Evolutionary conservation across 345 rosid species (phyloP), one percentile per base, ranked within the genome.

Genomic region (Citropsis articulata): DNA sequence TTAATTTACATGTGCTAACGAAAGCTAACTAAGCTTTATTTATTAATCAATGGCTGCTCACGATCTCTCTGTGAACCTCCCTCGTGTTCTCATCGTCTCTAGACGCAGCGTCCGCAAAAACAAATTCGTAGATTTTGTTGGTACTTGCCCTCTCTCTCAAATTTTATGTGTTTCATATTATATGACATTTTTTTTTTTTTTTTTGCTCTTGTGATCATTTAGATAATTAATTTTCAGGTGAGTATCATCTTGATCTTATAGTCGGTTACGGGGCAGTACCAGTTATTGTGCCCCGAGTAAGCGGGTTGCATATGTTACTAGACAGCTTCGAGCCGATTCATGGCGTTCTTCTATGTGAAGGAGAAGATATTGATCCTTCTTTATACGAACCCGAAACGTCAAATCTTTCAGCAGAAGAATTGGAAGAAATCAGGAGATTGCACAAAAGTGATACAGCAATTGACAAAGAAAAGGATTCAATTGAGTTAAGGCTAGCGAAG

Each of bases 321-420:
- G 91, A 91, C 27, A 92, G 96, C 83, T 94, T 94, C 78, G 91
- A 94, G 82, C 98, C 98, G 5, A 91, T 94, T 88, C 98, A 94
- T 63, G 97, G 98, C 6, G 97, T 94, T 73, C 97, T 94, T 48
- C 95, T 92, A 1, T 94, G 97, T 55, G 97, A 94, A 87, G 98
- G 98, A 21, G 98, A 94, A 81, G 98, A 94, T 73, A 89, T 94
- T 25, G 97, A 94, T 71, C 98, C 98, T 19, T 90, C 98, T 13
- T 72, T 91, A 3, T 94, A 91, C 71, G 89, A 89, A 38, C 81
- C 84, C 1, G 95, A 88, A 28, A 59, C 80, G 22, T 71, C 92
- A 0, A 80, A 75, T 1, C 90, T 94, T 62, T 89, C 95, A 4
- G 83, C 78, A 0, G 90, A 88, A 76, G 98, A 92, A 72, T 73